Percentiles rank a stretch among this genome's conserved stretches.
phyloP scores from a whole-genome alignment of 2,329 filamentous ascomycete species.

The Colletotrichum sp. region DNA sequence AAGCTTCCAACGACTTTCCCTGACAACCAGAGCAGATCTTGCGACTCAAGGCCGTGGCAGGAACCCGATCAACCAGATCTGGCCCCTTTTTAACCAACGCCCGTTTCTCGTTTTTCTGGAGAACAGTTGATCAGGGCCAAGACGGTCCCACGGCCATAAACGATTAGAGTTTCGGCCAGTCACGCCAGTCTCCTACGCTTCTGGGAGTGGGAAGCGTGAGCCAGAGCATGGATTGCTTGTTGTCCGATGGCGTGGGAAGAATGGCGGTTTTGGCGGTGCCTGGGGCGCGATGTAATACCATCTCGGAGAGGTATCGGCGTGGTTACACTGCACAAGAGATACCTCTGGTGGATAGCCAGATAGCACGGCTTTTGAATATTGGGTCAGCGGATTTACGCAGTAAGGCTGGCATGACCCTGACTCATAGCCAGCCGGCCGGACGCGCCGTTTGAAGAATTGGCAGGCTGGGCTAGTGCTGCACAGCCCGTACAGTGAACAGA shows the following conservation, averaged over 20 bases:
- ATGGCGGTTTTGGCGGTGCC: neutral
- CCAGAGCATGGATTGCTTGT: conserved; percentile 2
- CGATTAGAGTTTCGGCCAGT: neutral
- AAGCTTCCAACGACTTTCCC: neutral
- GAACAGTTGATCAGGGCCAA: neutral
- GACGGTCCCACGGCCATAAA: neutral
- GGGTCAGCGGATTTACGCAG: neutral
- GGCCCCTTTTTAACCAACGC: neutral
- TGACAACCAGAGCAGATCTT: neutral
- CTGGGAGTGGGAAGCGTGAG: neutral
- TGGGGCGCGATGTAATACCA: neutral
- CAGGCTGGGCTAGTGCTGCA: neutral
- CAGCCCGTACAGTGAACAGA: neutral
- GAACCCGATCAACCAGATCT: neutral
- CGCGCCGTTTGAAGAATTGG: conserved; percentile 15
- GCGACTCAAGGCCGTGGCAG: neutral
- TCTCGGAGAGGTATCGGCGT: neutral
- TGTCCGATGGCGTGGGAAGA: neutral
- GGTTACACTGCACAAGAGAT: neutral
- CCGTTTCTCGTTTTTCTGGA: neutral
- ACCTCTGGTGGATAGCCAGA: neutral
- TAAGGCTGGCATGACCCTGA: neutral
- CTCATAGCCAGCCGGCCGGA: conserved; percentile 2
- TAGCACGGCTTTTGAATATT: neutral
- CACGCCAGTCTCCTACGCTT: neutral